These are phyloP conservation scores for Ceratocystis huliohia DNA, from an alignment of 2,329 filamentous ascomycete species.

Conservation along the genomic window DNA sequence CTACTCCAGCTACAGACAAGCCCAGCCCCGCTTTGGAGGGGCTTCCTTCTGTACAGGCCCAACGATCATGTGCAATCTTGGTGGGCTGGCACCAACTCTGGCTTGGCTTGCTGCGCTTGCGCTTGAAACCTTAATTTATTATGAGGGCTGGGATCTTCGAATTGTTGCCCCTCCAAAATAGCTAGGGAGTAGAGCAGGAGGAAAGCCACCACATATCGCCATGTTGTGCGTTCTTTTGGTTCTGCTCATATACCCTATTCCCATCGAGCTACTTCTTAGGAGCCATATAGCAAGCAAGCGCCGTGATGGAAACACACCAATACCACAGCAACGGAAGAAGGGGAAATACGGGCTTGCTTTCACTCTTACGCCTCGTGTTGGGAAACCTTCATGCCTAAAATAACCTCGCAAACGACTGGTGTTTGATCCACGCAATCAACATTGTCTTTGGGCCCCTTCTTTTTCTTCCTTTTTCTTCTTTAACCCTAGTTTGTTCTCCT, in stretches of 20 bases:
- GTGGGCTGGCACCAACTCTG: neutral
- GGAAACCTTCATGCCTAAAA: too few relatives aligned
- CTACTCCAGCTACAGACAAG: neutral
- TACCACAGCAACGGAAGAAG: too few relatives aligned
- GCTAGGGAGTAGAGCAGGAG: neutral
- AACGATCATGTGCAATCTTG: neutral
- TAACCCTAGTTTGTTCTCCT: neutral
- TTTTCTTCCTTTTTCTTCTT: neutral
- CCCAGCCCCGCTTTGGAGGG: too few relatives aligned
- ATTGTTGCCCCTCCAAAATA: neutral
- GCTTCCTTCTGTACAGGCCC: neutral
- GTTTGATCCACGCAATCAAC: neutral
- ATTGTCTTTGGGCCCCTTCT: neutral
- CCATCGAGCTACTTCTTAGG: too few relatives aligned
- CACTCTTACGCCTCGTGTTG: too few relatives aligned
- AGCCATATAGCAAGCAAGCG: too few relatives aligned
- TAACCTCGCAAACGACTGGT: too few relatives aligned
- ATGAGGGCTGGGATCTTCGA: neutral
- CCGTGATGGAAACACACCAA: too few relatives aligned
- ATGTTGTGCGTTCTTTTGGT: neutral
- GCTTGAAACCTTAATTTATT: neutral
- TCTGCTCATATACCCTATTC: too few relatives aligned
- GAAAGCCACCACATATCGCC: neutral
- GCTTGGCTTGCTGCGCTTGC: neutral
- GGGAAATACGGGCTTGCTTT: too few relatives aligned